Base-by-base conservation (phyloP, 768 basidiomycete genomes). In the Rhodotorula graminis region DNA sequence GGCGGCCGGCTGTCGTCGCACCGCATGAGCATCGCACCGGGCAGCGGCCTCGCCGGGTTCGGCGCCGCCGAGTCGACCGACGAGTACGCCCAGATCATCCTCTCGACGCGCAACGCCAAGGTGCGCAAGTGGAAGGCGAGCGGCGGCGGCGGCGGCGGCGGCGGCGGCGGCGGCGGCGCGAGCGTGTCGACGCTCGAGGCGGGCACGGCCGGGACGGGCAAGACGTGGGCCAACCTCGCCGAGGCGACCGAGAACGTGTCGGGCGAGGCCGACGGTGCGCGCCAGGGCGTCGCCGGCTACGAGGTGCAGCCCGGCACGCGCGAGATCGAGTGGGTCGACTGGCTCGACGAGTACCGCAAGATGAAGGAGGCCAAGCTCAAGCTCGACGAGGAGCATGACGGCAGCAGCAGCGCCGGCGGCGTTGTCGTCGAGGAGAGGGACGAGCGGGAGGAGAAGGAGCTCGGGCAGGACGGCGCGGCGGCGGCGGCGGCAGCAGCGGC, bases 311-410 rank as follows among this genome's bases (percentile, higher is more conserved):
- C 47, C 3, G 56, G 52, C 23, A 44, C 71, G 44, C 77, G 79
- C 37, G 82, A 80, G 29, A 81, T 83, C 66, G 82, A 83, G 67
- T 84, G 83, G 83, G 81, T 84, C 40, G 82, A 84, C 65, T 84
- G 82, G 82, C 73, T 82, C 66, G 83, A 83, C 75, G 81, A 82
- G 75, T 83, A 83, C 76, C 80, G 82, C 61, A 75, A 79, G 72
- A 79, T 80, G 78, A 82, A 83, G 73, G 81, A 82, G 61, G 82
- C 80, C 47, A 82, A 82, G 73, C 80, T 83, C 31, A 63, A 79
- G 29, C 80, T 82, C 1, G 83, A 65, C 25, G 21, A 62, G 42
- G 40, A 50, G 66, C 16, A 11, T 10, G 65, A 16, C 14, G 25
- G 3, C n/a, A n/a, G n/a, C n/a, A n/a, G n/a, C n/a, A n/a, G n/a